Percentiles rank a stretch among this genome's conserved stretches.
phyloP scores from a whole-genome alignment of 805 yeast genomes.

The Naumovozyma castellii region DNA sequence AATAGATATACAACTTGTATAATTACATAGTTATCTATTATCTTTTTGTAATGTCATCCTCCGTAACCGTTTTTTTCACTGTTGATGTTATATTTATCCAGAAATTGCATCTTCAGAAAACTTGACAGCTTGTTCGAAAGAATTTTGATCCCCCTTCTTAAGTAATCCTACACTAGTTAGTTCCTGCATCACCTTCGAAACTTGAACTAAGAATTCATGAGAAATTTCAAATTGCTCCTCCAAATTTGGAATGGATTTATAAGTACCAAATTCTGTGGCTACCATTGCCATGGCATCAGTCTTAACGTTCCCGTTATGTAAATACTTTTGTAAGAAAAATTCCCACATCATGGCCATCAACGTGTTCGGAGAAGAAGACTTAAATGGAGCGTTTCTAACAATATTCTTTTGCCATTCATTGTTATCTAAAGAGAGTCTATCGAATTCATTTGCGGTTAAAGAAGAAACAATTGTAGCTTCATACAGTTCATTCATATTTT shows the following conservation, averaged over 20 bases:
- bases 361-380: slow-evolving; percentile 45
- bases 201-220: slow-evolving; percentile 14
- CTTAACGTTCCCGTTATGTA: slow-evolving; percentile 29
- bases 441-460: slow-evolving; percentile 47
- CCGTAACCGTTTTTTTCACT: not conserved
- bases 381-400: slow-evolving; percentile 53
- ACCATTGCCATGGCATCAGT: slow-evolving; percentile 25
- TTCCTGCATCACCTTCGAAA: slow-evolving; percentile 11
- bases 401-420: slow-evolving; percentile 48
- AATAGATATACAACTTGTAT: too few species aligned
- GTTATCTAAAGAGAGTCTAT: slow-evolving; percentile 40
- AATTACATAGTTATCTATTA: not conserved
- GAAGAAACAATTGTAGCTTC: slow-evolving; percentile 44
- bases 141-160: slow-evolving; percentile 13
- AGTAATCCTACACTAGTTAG: slow-evolving; percentile 15
- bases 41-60: too few species aligned
- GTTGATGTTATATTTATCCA: not conserved
- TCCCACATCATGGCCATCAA: slow-evolving; percentile 40
- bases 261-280: slow-evolving; percentile 23
- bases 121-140: slow-evolving; percentile 18
- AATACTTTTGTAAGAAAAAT: slow-evolving; percentile 27
- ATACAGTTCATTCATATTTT: slow-evolving; percentile 43
- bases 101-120: slow-evolving; percentile 12
- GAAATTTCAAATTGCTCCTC: slow-evolving; percentile 24
- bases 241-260: slow-evolving; percentile 22